Evolutionary conservation across 2,329 filamentous ascomycete species (phyloP).

Genomic region (Venturia nashicola): DNA sequence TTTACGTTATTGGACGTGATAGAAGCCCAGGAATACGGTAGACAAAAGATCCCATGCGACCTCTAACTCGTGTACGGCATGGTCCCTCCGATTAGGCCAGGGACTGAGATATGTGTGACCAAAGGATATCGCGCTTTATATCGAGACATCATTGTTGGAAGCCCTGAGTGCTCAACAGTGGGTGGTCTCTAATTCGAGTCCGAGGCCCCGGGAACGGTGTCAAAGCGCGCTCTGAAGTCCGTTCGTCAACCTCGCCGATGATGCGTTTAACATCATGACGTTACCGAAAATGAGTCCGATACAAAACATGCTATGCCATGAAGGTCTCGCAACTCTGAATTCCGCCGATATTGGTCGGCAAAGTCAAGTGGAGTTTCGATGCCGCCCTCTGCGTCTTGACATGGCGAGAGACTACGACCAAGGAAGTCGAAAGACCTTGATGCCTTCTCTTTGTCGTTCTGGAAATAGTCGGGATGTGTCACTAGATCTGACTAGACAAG

Average conservation of each 20-base stretch:
- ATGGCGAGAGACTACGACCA: neutral
- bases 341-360: neutral
- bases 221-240: neutral
- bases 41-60: neutral
- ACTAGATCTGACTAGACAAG: neutral
- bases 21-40: neutral
- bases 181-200: neutral
- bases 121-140: neutral
- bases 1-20: neutral
- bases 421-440: too few species aligned
- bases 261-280: neutral
- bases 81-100: neutral
- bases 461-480: neutral
- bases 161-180: neutral
- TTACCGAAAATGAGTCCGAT: neutral
- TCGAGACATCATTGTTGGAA: neutral
- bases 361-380: neutral
- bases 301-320: neutral
- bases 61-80: neutral
- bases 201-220: neutral
- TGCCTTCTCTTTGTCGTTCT: neutral
- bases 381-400: neutral
- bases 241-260: neutral
- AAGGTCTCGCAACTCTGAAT: neutral
- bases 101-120: neutral